These are phyloP conservation scores for Cladosporium austrohemisphaericum DNA, from an alignment of 2,329 filamentous ascomycete species.

Conservation along the genomic window DNA sequence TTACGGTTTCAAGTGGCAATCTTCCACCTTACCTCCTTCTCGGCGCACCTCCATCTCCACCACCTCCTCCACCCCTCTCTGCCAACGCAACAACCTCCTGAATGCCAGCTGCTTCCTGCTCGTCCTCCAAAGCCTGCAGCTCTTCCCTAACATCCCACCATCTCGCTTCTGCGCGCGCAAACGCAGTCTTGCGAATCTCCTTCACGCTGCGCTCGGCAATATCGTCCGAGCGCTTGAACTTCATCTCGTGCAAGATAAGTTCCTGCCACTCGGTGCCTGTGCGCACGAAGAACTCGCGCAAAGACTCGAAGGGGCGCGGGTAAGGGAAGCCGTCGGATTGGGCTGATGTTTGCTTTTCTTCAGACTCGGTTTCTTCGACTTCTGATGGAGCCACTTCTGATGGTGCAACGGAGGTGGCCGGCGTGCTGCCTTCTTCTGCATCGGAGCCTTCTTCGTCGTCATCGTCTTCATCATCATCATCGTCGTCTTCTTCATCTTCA, in stretches of 20 bases:
- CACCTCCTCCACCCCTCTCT: slow-evolving; percentile 54
- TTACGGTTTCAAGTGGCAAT: not conserved
- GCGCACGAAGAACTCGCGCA: slow-evolving; percentile 87
- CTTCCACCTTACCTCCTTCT: not conserved
- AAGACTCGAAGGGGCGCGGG: slow-evolving; percentile 76
- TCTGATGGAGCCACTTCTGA: slow-evolving; percentile 19
- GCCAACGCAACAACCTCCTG: slow-evolving; percentile 87
- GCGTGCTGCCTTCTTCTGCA: slow-evolving; percentile 31
- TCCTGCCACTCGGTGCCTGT: slow-evolving; percentile 91
- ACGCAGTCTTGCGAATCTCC: slow-evolving; percentile 87
- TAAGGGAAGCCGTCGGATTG: slow-evolving; percentile 75
- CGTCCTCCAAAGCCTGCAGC: slow-evolving; percentile 84
- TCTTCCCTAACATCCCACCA: slow-evolving; percentile 99
- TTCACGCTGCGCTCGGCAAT: slow-evolving; percentile 72
- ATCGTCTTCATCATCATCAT: slow-evolving; percentile 51
- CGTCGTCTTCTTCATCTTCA: slow-evolving; percentile 47
- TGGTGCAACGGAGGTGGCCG: slow-evolving; percentile 22
- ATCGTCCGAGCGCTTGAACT: slow-evolving; percentile 60
- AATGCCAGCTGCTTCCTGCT: slow-evolving; percentile 92
- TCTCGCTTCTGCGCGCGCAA: slow-evolving; percentile 87
- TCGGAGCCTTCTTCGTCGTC: slow-evolving; percentile 45
- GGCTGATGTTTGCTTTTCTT: slow-evolving; percentile 38
- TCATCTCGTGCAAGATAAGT: slow-evolving; percentile 70
- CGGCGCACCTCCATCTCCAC: slow-evolving; percentile 19
- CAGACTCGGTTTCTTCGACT: slow-evolving; percentile 20